Conservation (phyloP, 345 rosid genomes). For the Balakata baccata region DNA sequence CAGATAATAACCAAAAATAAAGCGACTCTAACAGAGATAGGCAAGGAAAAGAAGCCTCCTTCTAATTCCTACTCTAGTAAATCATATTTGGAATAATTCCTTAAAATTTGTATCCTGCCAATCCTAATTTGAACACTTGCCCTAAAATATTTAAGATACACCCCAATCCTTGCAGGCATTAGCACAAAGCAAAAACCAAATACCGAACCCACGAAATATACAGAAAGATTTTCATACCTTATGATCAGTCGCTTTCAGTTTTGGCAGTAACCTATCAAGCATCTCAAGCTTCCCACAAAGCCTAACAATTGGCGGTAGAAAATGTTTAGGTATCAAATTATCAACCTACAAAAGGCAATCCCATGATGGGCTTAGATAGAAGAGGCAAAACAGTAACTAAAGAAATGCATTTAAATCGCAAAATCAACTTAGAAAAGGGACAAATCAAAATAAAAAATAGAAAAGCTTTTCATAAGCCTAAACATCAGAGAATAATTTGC, state of each 20-base stretch:
- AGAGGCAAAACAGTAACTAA: constrained; percentile 1
- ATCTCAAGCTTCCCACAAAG: constrained; percentile 97
- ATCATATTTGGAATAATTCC: not conserved
- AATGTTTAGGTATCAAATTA: constrained; percentile 66
- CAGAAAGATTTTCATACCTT: constrained; percentile 51
- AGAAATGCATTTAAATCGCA: not conserved
- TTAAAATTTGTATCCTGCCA: not conserved
- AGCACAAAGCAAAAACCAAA: constrained; percentile 3
- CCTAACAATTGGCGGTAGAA: constrained; percentile 72
- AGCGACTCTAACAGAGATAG: constrained; percentile 1
- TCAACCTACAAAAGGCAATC: constrained; percentile 55
- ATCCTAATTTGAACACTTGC: not conserved
- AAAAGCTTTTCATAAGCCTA: not conserved
- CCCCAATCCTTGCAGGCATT: not conserved
- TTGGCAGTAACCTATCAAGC: constrained; percentile 84
- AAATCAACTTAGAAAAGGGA: constrained; percentile 6
- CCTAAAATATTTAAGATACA: not conserved
- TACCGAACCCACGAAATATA: not conserved
- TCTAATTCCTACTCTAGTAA: not conserved
- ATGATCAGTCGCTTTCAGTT: constrained; percentile 87
- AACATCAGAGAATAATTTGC: not conserved
- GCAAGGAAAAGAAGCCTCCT: not conserved
- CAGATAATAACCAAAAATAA: not conserved
- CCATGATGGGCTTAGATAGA: constrained; percentile 8
- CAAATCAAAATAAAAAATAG: not conserved